Percentiles rank a stretch among this genome's conserved stretches.
phyloP scores from a whole-genome alignment of 2,329 filamentous ascomycete species.

The Pseudogymnoascus verrucosus region DNA sequence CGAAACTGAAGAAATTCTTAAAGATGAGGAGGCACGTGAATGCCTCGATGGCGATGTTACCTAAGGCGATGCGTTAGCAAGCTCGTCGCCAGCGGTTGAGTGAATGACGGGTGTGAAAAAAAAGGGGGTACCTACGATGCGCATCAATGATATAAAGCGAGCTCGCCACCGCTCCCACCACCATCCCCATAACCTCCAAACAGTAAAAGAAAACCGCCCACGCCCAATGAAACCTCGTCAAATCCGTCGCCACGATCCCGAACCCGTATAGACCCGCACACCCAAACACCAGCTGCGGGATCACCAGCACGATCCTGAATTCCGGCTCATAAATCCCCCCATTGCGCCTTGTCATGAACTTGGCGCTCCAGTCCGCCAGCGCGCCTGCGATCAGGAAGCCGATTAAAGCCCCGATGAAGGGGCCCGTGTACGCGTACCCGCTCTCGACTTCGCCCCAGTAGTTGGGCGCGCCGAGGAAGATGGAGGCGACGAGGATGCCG shows the following conservation, averaged over 20 bases:
- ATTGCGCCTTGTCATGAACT: conserved; percentile 64
- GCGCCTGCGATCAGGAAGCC: conserved; percentile 71
- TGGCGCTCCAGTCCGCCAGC: conserved; percentile 65
- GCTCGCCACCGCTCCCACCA: conserved; percentile 78
- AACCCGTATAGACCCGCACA: conserved; percentile 78
- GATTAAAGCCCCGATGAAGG: conserved; percentile 73
- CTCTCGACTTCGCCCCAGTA: conserved; percentile 75
- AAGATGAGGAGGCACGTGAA: conserved; percentile 88
- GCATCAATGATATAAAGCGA: conserved; percentile 89
- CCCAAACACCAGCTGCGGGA: conserved; percentile 73
- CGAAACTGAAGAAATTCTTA: conserved; percentile 90
- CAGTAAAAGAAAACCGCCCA: conserved; percentile 70
- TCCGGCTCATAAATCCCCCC: conserved; percentile 83
- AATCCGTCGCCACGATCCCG: conserved; percentile 61
- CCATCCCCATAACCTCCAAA: conserved; percentile 81
- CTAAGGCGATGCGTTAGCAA: conserved; percentile 32
- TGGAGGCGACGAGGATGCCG: conserved; percentile 70
- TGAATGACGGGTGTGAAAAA: not conserved
- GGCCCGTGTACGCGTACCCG: conserved; percentile 79
- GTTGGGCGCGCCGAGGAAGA: conserved; percentile 72
- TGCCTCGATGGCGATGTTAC: conserved; percentile 73
- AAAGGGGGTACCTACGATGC: conserved; percentile 54
- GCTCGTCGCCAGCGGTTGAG: not conserved
- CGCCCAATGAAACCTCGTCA: conserved; percentile 59
- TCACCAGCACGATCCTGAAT: conserved; percentile 74